Base-by-base conservation (phyloP, 345 rosid species). In the Sisymbrium altissimum region DNA sequence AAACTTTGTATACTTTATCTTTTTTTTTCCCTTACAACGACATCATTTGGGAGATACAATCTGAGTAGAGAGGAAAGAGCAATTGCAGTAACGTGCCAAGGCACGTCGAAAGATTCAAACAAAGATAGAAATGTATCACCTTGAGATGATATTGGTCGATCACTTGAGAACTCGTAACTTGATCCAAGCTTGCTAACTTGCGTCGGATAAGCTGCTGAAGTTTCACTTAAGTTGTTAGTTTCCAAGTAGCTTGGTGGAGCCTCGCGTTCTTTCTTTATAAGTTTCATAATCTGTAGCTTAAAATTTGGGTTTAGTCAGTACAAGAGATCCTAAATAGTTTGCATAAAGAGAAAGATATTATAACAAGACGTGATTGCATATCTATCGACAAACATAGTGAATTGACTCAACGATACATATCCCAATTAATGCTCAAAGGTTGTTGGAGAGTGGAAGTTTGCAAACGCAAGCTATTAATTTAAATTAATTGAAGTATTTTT, bases 391-490 rank as follows among this genome's bases (percentile, higher is more conserved):
- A 52, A 52, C 33, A 25, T 23, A 50, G 15, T 25, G 5, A 52
- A 53, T 53, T 25, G 35, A 29, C 58, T 13, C 58, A 25, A 12
- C 33, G 57, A 21, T 33, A 7, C 2, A 9, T 38, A 10, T 38
- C 17, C 17, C 30, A 11, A 32, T 53, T 53, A 25, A 53, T 53
- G 35, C 58, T 53, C 17, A 53, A 53, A 53, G 15, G 58, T 25
- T 53, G 33, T 53, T 53, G 58, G 58, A 53, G 4, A 13, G 58
- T 53, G 58, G 58, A 25, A 53, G 58, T 53, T 53, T 53, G 58
- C 9, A 53, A 50, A 12, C 57, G 35, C 57, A 52, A 52, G 33
- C 57, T 19, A 11, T 27, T 11, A 9, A 52, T 52, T 25, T 12
- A 50, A 11, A 3, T 50, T 3, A 15, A 15, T n/a, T 52, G 3